These are phyloP conservation scores for Ocimum tenuiflorum DNA, from an alignment of 257 asterid species.

Conservation along the genomic window DNA sequence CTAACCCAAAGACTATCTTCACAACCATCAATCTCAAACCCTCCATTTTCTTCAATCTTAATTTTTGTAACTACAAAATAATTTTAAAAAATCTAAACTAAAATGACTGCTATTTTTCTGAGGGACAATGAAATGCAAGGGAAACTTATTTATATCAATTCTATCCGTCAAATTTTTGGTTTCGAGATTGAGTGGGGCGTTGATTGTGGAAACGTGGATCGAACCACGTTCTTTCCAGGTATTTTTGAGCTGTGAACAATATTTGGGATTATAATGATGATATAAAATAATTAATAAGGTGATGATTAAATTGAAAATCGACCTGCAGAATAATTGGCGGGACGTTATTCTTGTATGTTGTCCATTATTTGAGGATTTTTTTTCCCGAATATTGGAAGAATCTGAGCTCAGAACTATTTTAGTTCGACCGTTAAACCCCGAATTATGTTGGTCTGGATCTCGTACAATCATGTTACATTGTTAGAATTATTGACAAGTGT, in stretches of 20 bases:
- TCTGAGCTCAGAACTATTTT: neutral
- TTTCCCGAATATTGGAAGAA: slow-evolving; percentile 14
- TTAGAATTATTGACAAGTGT: too few species aligned
- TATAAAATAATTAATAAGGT: neutral
- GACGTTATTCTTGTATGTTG: neutral
- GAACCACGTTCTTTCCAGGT: slow-evolving; percentile 36
- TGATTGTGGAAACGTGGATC: slow-evolving; percentile 37
- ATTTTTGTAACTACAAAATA: neutral
- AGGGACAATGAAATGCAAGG: neutral
- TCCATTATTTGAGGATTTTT: neutral
- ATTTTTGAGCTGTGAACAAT: slow-evolving; percentile 37
- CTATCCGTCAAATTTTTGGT: slow-evolving; percentile 18
- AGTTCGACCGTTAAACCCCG: too few species aligned
- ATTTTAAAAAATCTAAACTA: too few species aligned
- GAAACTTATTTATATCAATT: neutral
- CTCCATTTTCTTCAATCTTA: too few species aligned
- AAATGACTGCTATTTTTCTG: neutral
- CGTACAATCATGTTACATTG: too few species aligned
- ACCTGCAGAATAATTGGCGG: slow-evolving; percentile 27
- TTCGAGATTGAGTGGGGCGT: slow-evolving; percentile 29
- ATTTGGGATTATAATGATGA: neutral
- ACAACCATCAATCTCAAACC: slow-evolving; percentile 32
- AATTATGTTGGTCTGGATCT: too few species aligned
- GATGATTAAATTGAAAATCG: neutral
- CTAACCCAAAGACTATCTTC: slow-evolving; percentile 33